Evolutionary conservation across 345 rosid genomes (phyloP).

Genomic region (Salix exigua): DNA sequence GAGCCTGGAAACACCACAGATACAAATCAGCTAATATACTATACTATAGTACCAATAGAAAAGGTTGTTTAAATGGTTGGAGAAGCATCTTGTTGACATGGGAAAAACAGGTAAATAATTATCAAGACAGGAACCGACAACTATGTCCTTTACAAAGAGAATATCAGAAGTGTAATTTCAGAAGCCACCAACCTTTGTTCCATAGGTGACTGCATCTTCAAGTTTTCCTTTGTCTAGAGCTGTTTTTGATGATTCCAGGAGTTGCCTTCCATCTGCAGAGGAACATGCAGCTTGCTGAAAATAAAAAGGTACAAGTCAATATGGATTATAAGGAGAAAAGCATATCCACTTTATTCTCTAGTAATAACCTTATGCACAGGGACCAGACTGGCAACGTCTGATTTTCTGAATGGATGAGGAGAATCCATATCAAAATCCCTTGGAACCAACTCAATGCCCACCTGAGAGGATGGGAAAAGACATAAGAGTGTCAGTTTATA

Average conservation of each 20-base stretch:
- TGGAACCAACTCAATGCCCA: conserved; percentile 92
- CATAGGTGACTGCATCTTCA: conserved; percentile 96
- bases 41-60: neutral
- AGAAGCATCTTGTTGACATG: conserved; percentile 1
- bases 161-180: conserved; percentile 6
- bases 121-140: neutral
- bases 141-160: conserved; percentile 9
- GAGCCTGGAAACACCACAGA: conserved; percentile 57
- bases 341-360: neutral
- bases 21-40: conserved; percentile 9
- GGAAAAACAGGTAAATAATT: neutral
- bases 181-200: conserved; percentile 66
- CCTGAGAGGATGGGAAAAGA: conserved; percentile 39
- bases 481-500: conserved; percentile 1
- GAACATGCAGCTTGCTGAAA: conserved; percentile 98
- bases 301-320: conserved; percentile 21
- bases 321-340: conserved; percentile 7
- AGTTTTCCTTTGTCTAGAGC: conserved; percentile 99
- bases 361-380: conserved; percentile 88
- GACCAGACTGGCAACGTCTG: conserved; percentile 83
- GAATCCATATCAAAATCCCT: conserved; percentile 98
- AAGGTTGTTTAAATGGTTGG: neutral
- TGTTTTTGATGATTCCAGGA: conserved; percentile 95
- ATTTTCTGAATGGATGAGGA: conserved; percentile 69
- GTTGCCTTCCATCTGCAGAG: conserved; percentile 99